Evolutionary conservation across 1,284 basidiomycete species (phyloP).

Genomic region (Porodaedalea pini): DNA sequence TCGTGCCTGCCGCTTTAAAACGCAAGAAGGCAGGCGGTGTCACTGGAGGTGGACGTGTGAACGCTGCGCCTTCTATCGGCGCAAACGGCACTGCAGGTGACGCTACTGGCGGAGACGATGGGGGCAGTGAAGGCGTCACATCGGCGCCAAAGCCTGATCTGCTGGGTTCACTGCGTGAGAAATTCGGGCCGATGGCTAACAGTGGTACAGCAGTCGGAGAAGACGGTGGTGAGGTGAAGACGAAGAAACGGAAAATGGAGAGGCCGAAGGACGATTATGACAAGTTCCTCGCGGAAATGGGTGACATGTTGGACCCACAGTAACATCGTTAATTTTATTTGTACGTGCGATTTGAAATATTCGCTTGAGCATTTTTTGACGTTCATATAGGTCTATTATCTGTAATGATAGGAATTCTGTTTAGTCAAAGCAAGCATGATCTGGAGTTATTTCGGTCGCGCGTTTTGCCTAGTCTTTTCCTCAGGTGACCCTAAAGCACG

Average conservation of each 20-base stretch:
- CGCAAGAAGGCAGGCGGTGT: constrained; percentile 49
- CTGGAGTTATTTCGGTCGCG: not conserved
- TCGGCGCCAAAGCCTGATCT: constrained; percentile 57
- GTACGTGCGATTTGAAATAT: not conserved
- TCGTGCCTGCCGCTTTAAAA: constrained; percentile 72
- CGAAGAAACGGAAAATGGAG: constrained; percentile 33
- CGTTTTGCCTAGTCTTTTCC: not conserved
- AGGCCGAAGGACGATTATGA: constrained; percentile 67
- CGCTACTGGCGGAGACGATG: constrained; percentile 23
- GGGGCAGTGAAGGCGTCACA: not conserved
- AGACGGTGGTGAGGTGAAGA: constrained; percentile 22
- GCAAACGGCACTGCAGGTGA: constrained; percentile 29
- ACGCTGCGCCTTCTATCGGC: constrained; percentile 58
- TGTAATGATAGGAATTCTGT: too few relatives aligned
- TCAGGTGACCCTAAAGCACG: not conserved
- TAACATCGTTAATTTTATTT: not conserved
- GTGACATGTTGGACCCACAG: constrained; percentile 41
- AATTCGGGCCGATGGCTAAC: constrained; percentile 43
- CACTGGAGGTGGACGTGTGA: constrained; percentile 41
- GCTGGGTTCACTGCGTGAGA: constrained; percentile 54
- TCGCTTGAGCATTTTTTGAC: too few relatives aligned
- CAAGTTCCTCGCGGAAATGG: constrained; percentile 73
- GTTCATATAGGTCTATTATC: too few relatives aligned
- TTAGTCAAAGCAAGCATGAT: not conserved
- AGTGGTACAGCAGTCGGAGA: constrained; percentile 25